Base-by-base conservation (phyloP, 2,329 filamentous ascomycete genomes). In the Sarocladiaceae sp. region DNA sequence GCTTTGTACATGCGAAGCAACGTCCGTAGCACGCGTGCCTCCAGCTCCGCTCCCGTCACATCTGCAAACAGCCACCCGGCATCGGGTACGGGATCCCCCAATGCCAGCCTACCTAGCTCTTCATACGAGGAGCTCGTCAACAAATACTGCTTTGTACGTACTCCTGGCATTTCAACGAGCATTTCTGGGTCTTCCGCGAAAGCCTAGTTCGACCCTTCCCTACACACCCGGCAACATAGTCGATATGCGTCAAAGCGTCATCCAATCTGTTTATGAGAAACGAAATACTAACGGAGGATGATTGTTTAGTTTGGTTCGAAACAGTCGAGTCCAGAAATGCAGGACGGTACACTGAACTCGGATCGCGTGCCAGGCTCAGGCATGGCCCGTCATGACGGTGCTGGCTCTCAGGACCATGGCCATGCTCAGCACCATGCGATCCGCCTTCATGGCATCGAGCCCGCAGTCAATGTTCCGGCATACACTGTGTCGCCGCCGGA, bases 131-230 rank as follows among this genome's bases (percentile, higher is more conserved):
- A 99, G 73, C 82, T 99, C 59, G 88, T 99, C 70, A 92, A 96
- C 77, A 97, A 96, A 77, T 99, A 96, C 79, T 99, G 94, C 80
- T 99, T 97, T 83, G 93, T 97, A 93, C 84, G 93, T 96, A 80
- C 80, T 66, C 71, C 70, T 59, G 66, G 67, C 60, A 59, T 64
- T 51, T 62, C 62, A 53, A 59, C 61, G 63, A 62, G 58, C 61
- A 58, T 59, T 50, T 40, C 56, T 56, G 52, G 55, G 12, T 33
- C 57, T 48, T 52, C 57, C 23, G 50, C 57, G 39, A 54, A 51
- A 36, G 53, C 53, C 47, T 59, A 55, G 52, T 54, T 55, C 48
- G 52, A 51, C 50, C 47, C 46, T 50, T 33, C 25, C 48, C 52
- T 55, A 55, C 44, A 61, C 31, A 15, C 23, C 22, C 29, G 17